Percentiles rank a stretch among this genome's conserved stretches.
These are phyloP conservation scores for Daedaleopsis sinensis DNA, from an alignment of 768 basidiomycete genomes.

Conservation along the genomic window DNA sequence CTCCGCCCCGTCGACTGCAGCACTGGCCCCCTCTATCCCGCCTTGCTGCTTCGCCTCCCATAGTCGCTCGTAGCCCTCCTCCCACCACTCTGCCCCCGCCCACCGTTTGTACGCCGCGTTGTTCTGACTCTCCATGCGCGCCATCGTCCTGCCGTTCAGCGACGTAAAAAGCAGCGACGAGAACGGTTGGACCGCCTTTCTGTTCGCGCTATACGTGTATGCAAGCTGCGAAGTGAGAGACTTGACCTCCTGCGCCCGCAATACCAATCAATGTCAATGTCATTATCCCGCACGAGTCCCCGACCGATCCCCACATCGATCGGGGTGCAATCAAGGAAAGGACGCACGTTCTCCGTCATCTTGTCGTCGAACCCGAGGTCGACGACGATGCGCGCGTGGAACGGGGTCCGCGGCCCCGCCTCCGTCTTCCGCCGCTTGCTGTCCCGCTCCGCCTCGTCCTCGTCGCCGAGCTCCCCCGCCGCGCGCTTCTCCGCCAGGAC, in stretches of 20 bases:
- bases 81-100: slow-evolving; percentile 84
- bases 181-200: slow-evolving; percentile 71
- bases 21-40: slow-evolving; percentile 4
- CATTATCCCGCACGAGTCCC: too few relatives aligned
- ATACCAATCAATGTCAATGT: too few relatives aligned
- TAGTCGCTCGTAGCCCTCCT: slow-evolving; percentile 68
- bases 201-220: slow-evolving; percentile 91
- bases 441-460: slow-evolving; percentile 28
- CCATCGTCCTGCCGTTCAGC: slow-evolving; percentile 68
- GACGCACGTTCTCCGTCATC: slow-evolving; percentile 89
- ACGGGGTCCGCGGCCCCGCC: slow-evolving; percentile 30
- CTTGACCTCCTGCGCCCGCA: slow-evolving; percentile 73
- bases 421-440: slow-evolving; percentile 42
- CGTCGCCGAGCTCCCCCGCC: slow-evolving; percentile 61
- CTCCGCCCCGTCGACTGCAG: not conserved
- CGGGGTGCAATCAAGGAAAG: too few relatives aligned
- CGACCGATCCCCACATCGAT: too few relatives aligned
- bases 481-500: slow-evolving; percentile 60
- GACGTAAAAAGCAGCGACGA: slow-evolving; percentile 77
- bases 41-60: slow-evolving; percentile 50
- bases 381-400: slow-evolving; percentile 69
- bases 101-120: slow-evolving; percentile 79
- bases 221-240: slow-evolving; percentile 89
- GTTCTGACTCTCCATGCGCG: slow-evolving; percentile 64
- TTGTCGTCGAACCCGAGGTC: slow-evolving; percentile 92